Base-by-base conservation (phyloP, 306 rosid species). In the Senna tora region DNA sequence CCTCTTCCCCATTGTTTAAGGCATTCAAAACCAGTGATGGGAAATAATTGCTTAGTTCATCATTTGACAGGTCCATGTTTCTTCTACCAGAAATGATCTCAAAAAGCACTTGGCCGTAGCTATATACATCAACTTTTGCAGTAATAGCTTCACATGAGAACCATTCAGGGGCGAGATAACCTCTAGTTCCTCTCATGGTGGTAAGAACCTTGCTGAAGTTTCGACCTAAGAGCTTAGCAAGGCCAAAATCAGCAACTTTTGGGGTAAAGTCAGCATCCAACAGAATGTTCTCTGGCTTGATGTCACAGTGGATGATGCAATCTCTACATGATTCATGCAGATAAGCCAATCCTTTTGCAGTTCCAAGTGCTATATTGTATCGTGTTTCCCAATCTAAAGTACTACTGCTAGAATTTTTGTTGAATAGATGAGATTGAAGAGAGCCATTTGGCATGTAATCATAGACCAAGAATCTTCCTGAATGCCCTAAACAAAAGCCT, bases 151-250 rank as follows among this genome's bases (percentile, higher is more conserved):
- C 85, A 6, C 87, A 80, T 12, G 85, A 81, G 63, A 83, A 82
- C 87, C 87, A 86, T 46, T 86, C 82, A 2, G 85, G 85, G 9
- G 87, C 85, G 13, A 86, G 71, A 20, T 80, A 80, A 50, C 89
- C 89, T 47, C 86, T 75, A 19, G 89, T 79, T 69, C 86, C 85
- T 79, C 85, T 77, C 65, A 76, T 69, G 50, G 89, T 79, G 4
- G 86, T 82, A 22, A 85, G 63, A 59, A 77, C 75, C 42, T 80
- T 68, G 67, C 86, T 82, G 51, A 76, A 82, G 50, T 85, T 81
- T 32, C 89, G 47, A 57, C 77, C 25, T 0, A 79, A 20, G 60
- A 82, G 83, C 65, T 82, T 85, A 15, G 87, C 87, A 0, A 85
- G 63, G 43, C 89, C 87, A 2, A 85, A 85, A 71, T 82, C 89